A percentile compares a stretch with the other conserved stretches of the same genome.
phyloP scores from a whole-genome alignment of 495 filamentous ascomycete genomes.

The Penicillium diatomitis region DNA sequence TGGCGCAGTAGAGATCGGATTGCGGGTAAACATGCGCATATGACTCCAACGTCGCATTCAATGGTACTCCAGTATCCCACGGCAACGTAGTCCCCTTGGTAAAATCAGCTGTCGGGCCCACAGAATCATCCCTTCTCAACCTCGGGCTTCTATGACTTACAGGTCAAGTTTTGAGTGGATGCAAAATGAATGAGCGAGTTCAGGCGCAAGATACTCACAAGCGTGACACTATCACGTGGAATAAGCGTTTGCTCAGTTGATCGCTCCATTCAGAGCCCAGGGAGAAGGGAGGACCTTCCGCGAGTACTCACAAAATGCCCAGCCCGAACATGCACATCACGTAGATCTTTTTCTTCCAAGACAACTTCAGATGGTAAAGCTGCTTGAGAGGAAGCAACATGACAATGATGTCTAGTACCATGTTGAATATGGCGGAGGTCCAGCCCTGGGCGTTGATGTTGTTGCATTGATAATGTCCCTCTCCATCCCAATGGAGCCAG shows the following conservation, averaged over 20 bases:
- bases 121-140: not conserved
- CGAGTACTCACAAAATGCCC: constrained; percentile 25
- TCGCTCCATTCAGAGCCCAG: not conserved
- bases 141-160: constrained; percentile 8
- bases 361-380: constrained; percentile 23
- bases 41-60: constrained; percentile 25
- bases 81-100: constrained; percentile 25
- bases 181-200: constrained; percentile 25
- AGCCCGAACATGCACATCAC: constrained; percentile 30
- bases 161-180: constrained; percentile 21
- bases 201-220: constrained; percentile 28
- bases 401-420: constrained; percentile 38
- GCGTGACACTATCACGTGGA: constrained; percentile 15
- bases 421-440: constrained; percentile 33
- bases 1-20: constrained; percentile 22
- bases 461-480: constrained; percentile 28
- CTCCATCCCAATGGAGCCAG: constrained; percentile 33
- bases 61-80: constrained; percentile 27
- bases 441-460: constrained; percentile 35
- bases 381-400: constrained; percentile 33
- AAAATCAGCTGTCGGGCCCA: not conserved
- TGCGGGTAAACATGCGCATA: constrained; percentile 27
- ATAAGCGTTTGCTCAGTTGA: constrained; percentile 1
- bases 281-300: not conserved
- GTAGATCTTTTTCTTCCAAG: constrained; percentile 19